Evolutionary conservation across 148 eudicot genomes (phyloP).

Genomic region (Beta vulgaris): DNA sequence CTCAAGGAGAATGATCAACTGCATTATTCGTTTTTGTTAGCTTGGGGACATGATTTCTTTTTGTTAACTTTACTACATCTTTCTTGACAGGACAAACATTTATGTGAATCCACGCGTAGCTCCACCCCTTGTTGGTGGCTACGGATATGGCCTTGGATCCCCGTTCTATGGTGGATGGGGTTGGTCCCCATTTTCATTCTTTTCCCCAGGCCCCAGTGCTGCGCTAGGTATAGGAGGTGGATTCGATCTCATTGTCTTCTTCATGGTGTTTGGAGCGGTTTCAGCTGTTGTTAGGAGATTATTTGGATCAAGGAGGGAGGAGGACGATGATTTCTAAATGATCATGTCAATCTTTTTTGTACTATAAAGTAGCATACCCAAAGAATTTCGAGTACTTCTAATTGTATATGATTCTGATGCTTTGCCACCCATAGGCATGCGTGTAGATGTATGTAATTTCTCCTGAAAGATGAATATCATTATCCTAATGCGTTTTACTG

Average conservation of each 20-base stretch:
- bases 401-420: constrained; percentile 20
- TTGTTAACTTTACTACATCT: not conserved
- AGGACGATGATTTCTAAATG: constrained; percentile 44
- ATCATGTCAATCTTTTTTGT: not conserved
- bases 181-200: constrained; percentile 93
- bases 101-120: constrained; percentile 88
- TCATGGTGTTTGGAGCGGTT: constrained; percentile 60
- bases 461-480: not conserved
- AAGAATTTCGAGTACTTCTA: constrained; percentile 3
- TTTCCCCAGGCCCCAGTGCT: constrained; percentile 77
- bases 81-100: constrained; percentile 70
- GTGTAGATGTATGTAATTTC: not conserved
- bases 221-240: constrained; percentile 92
- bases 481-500: not conserved
- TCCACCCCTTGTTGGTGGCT: constrained; percentile 89
- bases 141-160: constrained; percentile 66
- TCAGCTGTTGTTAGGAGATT: constrained; percentile 57
- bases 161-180: constrained; percentile 95
- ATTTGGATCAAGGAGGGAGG: constrained; percentile 41
- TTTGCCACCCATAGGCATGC: not conserved
- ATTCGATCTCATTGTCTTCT: constrained; percentile 58
- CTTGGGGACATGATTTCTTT: not conserved
- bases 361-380: not conserved
- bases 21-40: not conserved
- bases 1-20: not conserved